phyloP scores from a whole-genome alignment of 106 monocot species.

The Platanthera guangdongensis region DNA sequence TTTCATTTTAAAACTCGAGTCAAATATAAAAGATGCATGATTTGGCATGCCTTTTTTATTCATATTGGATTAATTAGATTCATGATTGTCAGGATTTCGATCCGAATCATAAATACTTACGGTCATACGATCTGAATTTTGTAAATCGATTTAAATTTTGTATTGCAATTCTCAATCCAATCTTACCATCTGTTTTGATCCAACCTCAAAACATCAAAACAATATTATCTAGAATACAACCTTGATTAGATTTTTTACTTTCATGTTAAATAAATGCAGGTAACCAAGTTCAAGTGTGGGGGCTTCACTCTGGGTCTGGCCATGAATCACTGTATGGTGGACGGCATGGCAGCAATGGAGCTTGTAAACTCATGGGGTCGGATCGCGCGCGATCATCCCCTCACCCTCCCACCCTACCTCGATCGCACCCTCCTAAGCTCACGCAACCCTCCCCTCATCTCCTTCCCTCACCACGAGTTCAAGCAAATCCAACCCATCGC shows the following conservation, averaged over 20 bases:
- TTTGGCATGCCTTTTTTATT: no score
- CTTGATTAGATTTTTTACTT: not conserved
- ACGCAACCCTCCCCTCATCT: slow-evolving; percentile 35
- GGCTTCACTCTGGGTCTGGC: slow-evolving; percentile 64
- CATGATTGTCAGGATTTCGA: no score
- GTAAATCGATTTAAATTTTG: no score
- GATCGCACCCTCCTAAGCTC: slow-evolving; percentile 53
- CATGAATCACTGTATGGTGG: slow-evolving; percentile 96
- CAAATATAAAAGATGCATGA: no score
- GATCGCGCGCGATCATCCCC: slow-evolving; percentile 41
- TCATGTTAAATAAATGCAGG: slow-evolving; percentile 22
- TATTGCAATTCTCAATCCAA: no score
- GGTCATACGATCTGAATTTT: no score
- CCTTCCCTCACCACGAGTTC: slow-evolving; percentile 59
- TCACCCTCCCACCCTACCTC: slow-evolving; percentile 46
- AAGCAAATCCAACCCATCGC: slow-evolving; percentile 49
- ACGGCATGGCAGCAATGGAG: slow-evolving; percentile 77
- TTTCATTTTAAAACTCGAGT: no score
- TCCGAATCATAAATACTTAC: no score
- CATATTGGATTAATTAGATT: no score
- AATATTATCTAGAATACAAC: no score
- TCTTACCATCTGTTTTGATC: no score
- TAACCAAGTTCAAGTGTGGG: slow-evolving; percentile 77
- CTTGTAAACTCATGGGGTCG: slow-evolving; percentile 85
- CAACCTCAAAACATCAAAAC: no score